These are phyloP conservation scores for Aspergillus pseudoglaucus DNA, from an alignment of 2,329 filamentous ascomycete genomes.

Conservation along the genomic window DNA sequence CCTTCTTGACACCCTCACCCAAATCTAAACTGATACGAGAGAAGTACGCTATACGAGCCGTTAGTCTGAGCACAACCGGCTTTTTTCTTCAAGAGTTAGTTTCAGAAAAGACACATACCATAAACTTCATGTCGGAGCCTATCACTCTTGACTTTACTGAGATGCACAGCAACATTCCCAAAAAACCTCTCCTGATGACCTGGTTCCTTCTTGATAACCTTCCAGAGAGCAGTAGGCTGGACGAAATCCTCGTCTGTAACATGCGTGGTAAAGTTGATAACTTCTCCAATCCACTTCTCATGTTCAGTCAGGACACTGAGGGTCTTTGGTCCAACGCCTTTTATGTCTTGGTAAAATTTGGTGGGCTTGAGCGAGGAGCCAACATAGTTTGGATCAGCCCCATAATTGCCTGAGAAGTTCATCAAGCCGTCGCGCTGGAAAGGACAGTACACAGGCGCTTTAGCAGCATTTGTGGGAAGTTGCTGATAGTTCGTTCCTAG, in stretches of 20 bases:
- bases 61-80: no score
- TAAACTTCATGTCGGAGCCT: constrained; percentile 17
- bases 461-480: constrained; percentile 35
- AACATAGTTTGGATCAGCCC: constrained; percentile 52
- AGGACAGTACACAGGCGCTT: constrained; percentile 43
- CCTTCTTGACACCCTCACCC: no score
- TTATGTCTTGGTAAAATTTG: constrained; percentile 7
- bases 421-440: constrained; percentile 39
- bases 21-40: no score
- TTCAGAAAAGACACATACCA: constrained; percentile 11
- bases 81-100: no score
- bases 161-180: constrained; percentile 16
- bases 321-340: constrained; percentile 1
- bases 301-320: constrained; percentile 20
- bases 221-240: constrained; percentile 25
- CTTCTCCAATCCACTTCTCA: constrained; percentile 23
- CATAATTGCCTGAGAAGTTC: constrained; percentile 48
- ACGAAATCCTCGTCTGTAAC: constrained; percentile 23
- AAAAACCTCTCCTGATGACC: constrained; percentile 29
- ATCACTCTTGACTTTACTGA: no score
- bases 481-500: constrained; percentile 39
- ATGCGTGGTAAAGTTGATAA: constrained; percentile 12
- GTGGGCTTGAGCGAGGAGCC: constrained; percentile 23
- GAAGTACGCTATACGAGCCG: no score
- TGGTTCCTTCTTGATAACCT: constrained; percentile 22